phyloP scores from a whole-genome alignment of 768 basidiomycete species.

The Fistulinella prunicolor region DNA sequence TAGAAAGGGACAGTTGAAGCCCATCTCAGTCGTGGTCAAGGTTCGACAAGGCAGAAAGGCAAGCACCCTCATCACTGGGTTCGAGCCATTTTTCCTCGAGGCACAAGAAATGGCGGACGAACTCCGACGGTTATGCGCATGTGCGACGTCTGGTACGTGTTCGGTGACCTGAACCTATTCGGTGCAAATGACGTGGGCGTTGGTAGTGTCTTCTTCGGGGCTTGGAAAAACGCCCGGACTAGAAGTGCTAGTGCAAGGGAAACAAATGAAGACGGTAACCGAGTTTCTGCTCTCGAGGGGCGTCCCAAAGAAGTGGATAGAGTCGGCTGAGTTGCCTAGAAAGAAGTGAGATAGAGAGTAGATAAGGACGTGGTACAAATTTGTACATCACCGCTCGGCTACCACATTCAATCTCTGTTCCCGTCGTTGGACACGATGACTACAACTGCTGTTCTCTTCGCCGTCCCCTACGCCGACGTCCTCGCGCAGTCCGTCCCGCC shows the following conservation, averaged over 20 bases:
- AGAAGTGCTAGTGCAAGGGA: constrained; percentile 85
- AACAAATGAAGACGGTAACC: constrained; percentile 63
- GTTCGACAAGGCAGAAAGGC: constrained; percentile 76
- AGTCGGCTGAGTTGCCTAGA: constrained; percentile 41
- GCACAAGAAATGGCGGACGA: constrained; percentile 78
- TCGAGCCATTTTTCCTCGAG: constrained; percentile 71
- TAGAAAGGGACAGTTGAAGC: constrained; percentile 76
- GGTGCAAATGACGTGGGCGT: neutral
- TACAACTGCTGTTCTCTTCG: constrained; percentile 13
- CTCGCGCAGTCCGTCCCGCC: constrained; percentile 16
- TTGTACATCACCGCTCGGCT: no score
- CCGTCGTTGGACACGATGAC: constrained; percentile 8
- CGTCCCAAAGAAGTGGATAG: constrained; percentile 82
- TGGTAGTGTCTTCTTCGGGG: constrained; percentile 53
- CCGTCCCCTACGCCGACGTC: constrained; percentile 21
- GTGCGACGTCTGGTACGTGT: constrained; percentile 67
- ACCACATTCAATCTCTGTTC: no score
- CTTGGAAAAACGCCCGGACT: constrained; percentile 54
- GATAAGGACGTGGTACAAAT: neutral
- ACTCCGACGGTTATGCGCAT: constrained; percentile 71
- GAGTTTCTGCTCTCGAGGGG: constrained; percentile 68
- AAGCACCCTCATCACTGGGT: constrained; percentile 72
- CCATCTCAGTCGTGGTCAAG: constrained; percentile 69
- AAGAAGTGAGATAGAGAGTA: constrained; percentile 37
- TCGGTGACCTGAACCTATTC: neutral